phyloP scores from a whole-genome alignment of 345 rosid genomes.

The Cardiospermum halicacabum region DNA sequence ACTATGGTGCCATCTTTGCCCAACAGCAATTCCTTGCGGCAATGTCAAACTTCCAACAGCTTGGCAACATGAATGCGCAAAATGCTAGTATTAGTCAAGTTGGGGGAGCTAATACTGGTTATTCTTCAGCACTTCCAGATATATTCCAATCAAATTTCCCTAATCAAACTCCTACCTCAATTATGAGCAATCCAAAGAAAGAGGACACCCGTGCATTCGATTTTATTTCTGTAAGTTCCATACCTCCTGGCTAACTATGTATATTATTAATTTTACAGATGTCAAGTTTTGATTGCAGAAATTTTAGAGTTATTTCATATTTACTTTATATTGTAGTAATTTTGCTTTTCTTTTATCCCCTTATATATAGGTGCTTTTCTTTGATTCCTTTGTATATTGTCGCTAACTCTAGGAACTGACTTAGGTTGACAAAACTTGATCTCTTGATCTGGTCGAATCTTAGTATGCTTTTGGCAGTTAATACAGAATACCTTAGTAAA shows the following conservation, averaged over 20 bases:
- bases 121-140: conserved; percentile 66
- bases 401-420: background rate
- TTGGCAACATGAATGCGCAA: conserved; percentile 54
- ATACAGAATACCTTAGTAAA: too few relatives aligned
- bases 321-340: background rate
- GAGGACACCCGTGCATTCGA: conserved; percentile 93
- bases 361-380: too few relatives aligned
- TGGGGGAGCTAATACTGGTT: conserved; percentile 35
- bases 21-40: conserved; percentile 84
- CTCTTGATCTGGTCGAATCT: background rate
- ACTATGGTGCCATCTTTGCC: conserved; percentile 61
- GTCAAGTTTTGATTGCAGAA: background rate
- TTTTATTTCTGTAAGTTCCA: conserved; percentile 81
- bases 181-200: conserved; percentile 56
- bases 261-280: background rate
- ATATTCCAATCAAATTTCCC: conserved; percentile 69
- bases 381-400: background rate
- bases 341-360: too few relatives aligned
- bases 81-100: conserved; percentile 34
- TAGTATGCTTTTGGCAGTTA: background rate
- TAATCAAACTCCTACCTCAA: conserved; percentile 53
- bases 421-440: background rate
- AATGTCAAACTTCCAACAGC: conserved; percentile 67
- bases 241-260: conserved; percentile 6
- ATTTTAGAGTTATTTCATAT: background rate